phyloP scores from a whole-genome alignment of 441 rosid genomes.

The Mallotus japonicus region DNA sequence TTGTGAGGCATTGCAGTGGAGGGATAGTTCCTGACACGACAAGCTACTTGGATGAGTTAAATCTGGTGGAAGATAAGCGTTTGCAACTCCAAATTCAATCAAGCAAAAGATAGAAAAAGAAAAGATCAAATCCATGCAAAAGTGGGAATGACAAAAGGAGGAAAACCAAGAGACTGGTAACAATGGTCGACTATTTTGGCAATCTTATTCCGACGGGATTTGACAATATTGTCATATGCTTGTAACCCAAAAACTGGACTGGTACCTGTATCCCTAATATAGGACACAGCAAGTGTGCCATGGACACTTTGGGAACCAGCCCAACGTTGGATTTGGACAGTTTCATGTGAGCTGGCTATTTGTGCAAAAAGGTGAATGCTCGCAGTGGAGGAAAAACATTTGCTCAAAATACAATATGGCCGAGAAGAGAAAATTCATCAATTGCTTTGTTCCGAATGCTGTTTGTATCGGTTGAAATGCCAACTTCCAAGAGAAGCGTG shows the following conservation, averaged over 20 bases:
- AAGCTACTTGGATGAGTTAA: slow-evolving; percentile 58
- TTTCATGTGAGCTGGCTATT: background rate
- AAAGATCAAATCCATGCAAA: background rate
- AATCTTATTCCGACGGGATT: background rate
- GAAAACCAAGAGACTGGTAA: background rate
- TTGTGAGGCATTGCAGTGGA: slow-evolving; percentile 42
- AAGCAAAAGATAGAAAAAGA: background rate
- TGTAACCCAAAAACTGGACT: background rate
- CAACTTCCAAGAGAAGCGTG: too few species aligned
- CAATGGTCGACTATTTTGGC: too few species aligned
- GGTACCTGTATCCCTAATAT: background rate
- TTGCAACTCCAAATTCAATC: slow-evolving; percentile 4
- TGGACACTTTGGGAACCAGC: background rate
- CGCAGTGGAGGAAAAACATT: background rate
- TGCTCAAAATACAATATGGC: too few species aligned
- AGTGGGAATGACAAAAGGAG: background rate
- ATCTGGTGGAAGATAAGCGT: slow-evolving; percentile 23
- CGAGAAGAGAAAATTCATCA: too few species aligned
- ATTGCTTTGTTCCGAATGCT: background rate
- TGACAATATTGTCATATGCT: too few species aligned
- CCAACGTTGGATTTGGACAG: background rate
- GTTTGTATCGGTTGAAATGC: background rate
- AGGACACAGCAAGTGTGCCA: background rate
- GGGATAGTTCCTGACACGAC: slow-evolving; percentile 71
- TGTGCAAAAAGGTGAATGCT: background rate